Base-by-base conservation (phyloP, 148 eudicot species). In the Chenopodium suecicum region DNA sequence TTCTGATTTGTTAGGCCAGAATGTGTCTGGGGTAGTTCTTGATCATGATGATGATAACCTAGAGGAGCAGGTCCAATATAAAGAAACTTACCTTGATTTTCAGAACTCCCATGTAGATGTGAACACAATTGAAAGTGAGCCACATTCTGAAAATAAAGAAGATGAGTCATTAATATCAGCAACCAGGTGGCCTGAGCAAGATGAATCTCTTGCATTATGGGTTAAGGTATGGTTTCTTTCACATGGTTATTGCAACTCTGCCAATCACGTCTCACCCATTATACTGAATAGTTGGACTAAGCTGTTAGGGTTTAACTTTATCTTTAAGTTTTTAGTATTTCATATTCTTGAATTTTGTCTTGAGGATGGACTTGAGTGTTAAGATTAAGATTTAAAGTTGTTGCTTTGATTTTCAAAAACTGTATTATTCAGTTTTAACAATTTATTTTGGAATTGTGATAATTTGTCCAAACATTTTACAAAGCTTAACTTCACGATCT, bases 141-240 rank as follows among this genome's bases (percentile, higher is more conserved):
- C 87, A 3, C 82, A 78, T 71, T 66, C 74, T 78, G 84, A 80
- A 56, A 78, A 82, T 79, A 83, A 87, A 76, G 92, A 95, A 58
- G 85, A 84, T 17, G 91, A 85, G 56, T 80, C 87, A 48, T 83
- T 88, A 65, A 64, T 76, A 85, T 82, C 86, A 27, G 90, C 87
- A 82, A 70, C 86, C 52, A 77, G 84, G 78, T 92, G 93, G 88
- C 88, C 91, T 1, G 92, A 90, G 75, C 83, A 76, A 46, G 95
- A 90, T 88, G 94, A 91, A 85, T 83, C 97, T 80, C 81, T 90
- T 78, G 90, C 99, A 78, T 93, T 96, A 79, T 96, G 99, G 99
- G 98, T 96, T 50, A 94, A 94, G 99, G 99, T 96, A 91, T 23
- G 78, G 67, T 78, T 83, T 80, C 62, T 79, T 31, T 82, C 8